phyloP scores from a whole-genome alignment of 2,329 filamentous ascomycete genomes.

The Leptographium radiaticola region DNA sequence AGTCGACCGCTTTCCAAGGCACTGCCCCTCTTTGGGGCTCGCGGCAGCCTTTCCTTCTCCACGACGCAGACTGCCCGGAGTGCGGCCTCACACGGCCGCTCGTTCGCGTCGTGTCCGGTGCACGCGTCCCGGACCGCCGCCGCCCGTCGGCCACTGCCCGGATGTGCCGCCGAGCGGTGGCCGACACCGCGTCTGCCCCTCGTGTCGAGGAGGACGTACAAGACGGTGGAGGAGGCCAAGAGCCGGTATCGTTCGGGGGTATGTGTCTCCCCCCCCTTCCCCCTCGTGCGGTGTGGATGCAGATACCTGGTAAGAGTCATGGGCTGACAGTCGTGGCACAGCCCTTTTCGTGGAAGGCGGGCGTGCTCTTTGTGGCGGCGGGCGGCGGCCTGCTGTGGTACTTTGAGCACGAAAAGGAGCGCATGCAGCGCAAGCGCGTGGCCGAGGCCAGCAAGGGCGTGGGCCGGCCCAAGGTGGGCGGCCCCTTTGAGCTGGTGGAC shows the following conservation, averaged over 20 bases:
- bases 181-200: constrained; percentile 14
- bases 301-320: no score
- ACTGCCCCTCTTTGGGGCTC: constrained; percentile 6
- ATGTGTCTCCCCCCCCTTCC: no score
- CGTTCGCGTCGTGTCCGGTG: constrained; percentile 1
- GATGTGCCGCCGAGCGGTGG: constrained; percentile 12
- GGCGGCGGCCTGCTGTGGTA: constrained; percentile 73
- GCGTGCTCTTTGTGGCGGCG: constrained; percentile 68
- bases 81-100: neutral
- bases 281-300: no score
- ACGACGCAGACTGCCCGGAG: neutral
- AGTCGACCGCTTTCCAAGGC: constrained; percentile 6
- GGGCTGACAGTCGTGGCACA: constrained; percentile 18
- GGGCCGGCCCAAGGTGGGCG: constrained; percentile 85
- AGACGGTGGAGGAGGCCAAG: constrained; percentile 46
- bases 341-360: constrained; percentile 92
- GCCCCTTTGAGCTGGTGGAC: constrained; percentile 69
- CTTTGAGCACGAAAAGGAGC: constrained; percentile 84
- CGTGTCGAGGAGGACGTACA: constrained; percentile 27
- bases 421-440: constrained; percentile 78
- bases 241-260: constrained; percentile 44
- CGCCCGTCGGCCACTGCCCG: neutral
- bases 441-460: constrained; percentile 89
- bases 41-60: neutral
- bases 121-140: neutral